These are phyloP conservation scores for Psilocybe azurescens DNA, from an alignment of 768 basidiomycete genomes.

Conservation along the genomic window DNA sequence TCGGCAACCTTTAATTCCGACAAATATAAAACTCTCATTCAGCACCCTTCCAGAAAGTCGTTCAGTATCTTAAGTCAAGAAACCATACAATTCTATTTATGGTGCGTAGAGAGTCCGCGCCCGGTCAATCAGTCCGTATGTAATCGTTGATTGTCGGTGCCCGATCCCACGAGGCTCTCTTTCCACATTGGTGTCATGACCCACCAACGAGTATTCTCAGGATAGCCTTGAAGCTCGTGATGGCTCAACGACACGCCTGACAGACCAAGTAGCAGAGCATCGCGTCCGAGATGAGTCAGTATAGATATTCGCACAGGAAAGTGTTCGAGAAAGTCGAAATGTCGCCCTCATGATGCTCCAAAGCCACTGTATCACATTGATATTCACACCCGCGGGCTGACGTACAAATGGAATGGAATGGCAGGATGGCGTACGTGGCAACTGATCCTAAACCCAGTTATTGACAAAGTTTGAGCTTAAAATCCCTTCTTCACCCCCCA, in stretches of 20 bases:
- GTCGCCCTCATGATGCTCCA: too few relatives aligned
- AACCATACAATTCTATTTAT: not conserved
- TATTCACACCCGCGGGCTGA: too few relatives aligned
- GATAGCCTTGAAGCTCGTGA: not conserved
- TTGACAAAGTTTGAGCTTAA: constrained; percentile 4
- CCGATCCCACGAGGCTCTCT: constrained; percentile 16
- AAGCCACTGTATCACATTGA: too few relatives aligned
- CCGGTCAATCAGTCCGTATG: not conserved
- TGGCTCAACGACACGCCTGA: too few relatives aligned
- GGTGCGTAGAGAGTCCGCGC: too few relatives aligned
- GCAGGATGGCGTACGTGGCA: constrained; percentile 7
- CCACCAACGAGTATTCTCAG: not conserved
- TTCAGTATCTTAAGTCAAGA: too few relatives aligned
- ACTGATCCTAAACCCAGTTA: constrained; percentile 4
- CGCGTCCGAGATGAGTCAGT: not conserved
- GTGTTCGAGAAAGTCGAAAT: too few relatives aligned
- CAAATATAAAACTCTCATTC: too few relatives aligned
- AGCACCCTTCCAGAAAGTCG: too few relatives aligned
- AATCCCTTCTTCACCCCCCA: not conserved
- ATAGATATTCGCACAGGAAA: not conserved
- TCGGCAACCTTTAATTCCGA: too few relatives aligned
- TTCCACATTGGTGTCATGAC: constrained; percentile 4
- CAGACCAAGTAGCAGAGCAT: too few relatives aligned
- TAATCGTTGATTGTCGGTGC: not conserved
- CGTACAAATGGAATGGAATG: not conserved